A percentile compares a stretch with the other conserved stretches of the same genome.
Evolutionary conservation across 2,329 filamentous ascomycete genomes (phyloP).

Genomic region (Ceratocystis cacaofunesta): DNA sequence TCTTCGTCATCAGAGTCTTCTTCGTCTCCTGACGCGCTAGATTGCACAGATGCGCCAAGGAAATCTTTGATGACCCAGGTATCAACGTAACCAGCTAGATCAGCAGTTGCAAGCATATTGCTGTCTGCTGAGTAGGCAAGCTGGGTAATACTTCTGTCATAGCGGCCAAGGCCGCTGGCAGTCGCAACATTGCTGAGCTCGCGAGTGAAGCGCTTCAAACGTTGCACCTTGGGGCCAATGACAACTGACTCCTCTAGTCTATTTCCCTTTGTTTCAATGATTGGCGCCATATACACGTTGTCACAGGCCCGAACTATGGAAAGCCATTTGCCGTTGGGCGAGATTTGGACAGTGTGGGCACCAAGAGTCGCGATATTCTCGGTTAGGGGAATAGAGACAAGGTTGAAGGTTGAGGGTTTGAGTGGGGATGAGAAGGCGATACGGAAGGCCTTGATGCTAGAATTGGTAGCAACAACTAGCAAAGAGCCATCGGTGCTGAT

Average conservation of each 20-base stretch:
- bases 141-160: conserved; percentile 61
- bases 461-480: conserved; percentile 60
- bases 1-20: conserved; percentile 26
- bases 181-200: conserved; percentile 39
- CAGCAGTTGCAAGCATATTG: conserved; percentile 60
- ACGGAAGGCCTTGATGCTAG: conserved; percentile 63
- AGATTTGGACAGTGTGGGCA: conserved; percentile 54
- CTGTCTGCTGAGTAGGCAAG: conserved; percentile 68
- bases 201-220: conserved; percentile 38
- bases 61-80: conserved; percentile 58
- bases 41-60: conserved; percentile 21
- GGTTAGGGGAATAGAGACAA: conserved; percentile 56
- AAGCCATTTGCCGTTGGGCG: conserved; percentile 56
- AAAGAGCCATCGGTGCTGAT: conserved; percentile 59
- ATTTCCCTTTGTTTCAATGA: conserved; percentile 21
- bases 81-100: conserved; percentile 74
- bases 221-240: conserved; percentile 28
- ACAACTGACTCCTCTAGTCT: conserved; percentile 17
- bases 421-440: conserved; percentile 26
- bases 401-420: conserved; percentile 44
- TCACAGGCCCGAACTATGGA: conserved; percentile 48
- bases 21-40: conserved; percentile 25
- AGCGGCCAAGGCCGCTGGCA: conserved; percentile 55
- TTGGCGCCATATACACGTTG: conserved; percentile 38
- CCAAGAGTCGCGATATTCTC: conserved; percentile 42